Percentiles rank a stretch among this genome's conserved stretches.
These are phyloP conservation scores for Raphanus sativus DNA, from an alignment of 345 rosid genomes.

Conservation along the genomic window DNA sequence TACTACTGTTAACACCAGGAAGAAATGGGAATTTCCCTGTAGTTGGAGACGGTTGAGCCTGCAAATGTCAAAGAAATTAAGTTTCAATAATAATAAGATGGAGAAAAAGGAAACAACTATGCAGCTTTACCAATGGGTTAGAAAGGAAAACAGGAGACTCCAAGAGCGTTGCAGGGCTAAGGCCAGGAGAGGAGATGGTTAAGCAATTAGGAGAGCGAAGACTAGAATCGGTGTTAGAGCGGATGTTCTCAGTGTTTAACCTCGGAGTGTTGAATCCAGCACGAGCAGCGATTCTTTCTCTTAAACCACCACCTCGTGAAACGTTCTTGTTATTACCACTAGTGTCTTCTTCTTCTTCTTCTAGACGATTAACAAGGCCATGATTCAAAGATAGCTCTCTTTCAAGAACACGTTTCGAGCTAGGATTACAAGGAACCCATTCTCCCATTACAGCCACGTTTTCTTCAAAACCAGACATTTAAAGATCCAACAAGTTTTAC, in stretches of 20 bases:
- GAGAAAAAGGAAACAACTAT: constrained; percentile 5
- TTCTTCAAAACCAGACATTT: constrained; percentile 74
- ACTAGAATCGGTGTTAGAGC: constrained; percentile 50
- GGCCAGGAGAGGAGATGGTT: constrained; percentile 82
- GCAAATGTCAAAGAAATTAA: constrained; percentile 26
- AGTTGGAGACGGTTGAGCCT: constrained; percentile 96
- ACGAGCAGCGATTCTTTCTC: constrained; percentile 79
- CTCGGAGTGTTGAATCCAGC: constrained; percentile 84
- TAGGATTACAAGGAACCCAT: constrained; percentile 77
- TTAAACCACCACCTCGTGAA: constrained; percentile 63
- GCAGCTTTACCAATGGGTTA: constrained; percentile 60
- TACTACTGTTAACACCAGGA: constrained; percentile 45
- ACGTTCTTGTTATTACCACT: too few species aligned
- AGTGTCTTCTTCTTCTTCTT: not conserved
- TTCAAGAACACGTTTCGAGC: constrained; percentile 46
- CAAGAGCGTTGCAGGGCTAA: constrained; percentile 85
- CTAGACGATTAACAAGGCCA: constrained; percentile 13
- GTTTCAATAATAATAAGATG: not conserved
- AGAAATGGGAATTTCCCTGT: constrained; percentile 77
- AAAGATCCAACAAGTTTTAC: constrained; percentile 21
- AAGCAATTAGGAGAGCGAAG: constrained; percentile 56
- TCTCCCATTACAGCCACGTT: constrained; percentile 74
- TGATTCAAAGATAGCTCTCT: constrained; percentile 39
- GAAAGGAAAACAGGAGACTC: constrained; percentile 87
- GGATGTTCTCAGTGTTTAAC: constrained; percentile 68